Base-by-base conservation (phyloP, 192 early-diverging fungal genomes). In the Rhizoclosmatium globosum region DNA sequence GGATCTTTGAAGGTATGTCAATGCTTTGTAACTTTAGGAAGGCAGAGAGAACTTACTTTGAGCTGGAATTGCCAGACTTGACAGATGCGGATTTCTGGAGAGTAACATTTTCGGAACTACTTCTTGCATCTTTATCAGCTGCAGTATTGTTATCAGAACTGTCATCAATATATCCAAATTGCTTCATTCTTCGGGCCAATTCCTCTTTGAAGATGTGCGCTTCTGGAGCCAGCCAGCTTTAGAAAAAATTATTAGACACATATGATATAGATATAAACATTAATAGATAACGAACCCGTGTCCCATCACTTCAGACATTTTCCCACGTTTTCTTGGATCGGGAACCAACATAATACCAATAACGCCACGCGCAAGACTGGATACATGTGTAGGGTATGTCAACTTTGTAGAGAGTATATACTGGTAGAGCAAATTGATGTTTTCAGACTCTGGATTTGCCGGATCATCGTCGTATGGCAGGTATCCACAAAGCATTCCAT, bases 381-480 rank as follows among this genome's bases (percentile, higher is more conserved):
- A 71, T 11, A 91, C 82, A 74, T 91, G 82, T 1, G 84, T 79
- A 1, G 89, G 89, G 59, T 89, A 89, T 21, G 86, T 82, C 23
- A 91, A 76, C 74, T 88, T 67, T 9, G 89, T 88, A 79, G 85
- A 84, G 61, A 90, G 71, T 61, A 91, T 91, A 73, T 91, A 91
- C 74, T 88, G 86, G 82, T 91, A 91, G 38, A 91, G 79, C 45
- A 88, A 70, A 74, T 90, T 90, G 78, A 91, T 83, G 77, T 90
- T 88, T 53, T 91, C 88, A 9, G 84, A 83, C 50, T 89, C 87
- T 17, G 88, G 88, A 68, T 91, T 91, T 39, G 79, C 79, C 48
- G 88, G 88, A 76, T 91, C 89, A 75, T 91, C 89, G 72, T 91
- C 89, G 69, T 86, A 91, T 9, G 89, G 89, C 38, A 90, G 80